A percentile compares a stretch with the other conserved stretches of the same genome.
phyloP scores from a whole-genome alignment of 2,329 filamentous ascomycete species.

The Phialophora chinensis region DNA sequence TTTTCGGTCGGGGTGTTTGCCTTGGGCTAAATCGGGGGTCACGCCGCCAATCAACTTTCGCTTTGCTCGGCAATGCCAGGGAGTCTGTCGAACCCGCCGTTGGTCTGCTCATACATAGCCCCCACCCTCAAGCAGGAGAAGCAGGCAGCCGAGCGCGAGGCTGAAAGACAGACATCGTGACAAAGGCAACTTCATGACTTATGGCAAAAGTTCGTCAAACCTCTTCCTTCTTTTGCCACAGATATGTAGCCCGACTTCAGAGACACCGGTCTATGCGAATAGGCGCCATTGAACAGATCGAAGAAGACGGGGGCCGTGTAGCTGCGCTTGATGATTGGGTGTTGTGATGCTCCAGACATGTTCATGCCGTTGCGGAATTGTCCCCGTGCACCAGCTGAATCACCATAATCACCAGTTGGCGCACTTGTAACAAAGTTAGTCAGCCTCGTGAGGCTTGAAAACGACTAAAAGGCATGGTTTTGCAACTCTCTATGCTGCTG shows the following conservation, averaged over 20 bases:
- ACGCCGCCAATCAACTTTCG: conserved; percentile 3
- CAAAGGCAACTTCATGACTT: neutral
- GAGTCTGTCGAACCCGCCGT: neutral
- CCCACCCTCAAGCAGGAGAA: neutral
- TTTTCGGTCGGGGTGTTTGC: conserved; percentile 6
- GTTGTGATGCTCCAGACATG: neutral
- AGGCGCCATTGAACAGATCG: neutral
- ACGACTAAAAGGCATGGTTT: neutral
- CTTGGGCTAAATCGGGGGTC: conserved; percentile 10
- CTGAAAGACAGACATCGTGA: neutral
- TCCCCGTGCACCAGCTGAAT: neutral
- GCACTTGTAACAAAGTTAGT: conserved; percentile 9
- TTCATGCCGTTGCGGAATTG: conserved; percentile 16
- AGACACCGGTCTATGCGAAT: neutral
- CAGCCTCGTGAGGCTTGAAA: neutral
- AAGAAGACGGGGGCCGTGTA: neutral
- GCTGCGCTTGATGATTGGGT: neutral
- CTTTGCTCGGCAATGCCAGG: conserved; percentile 3
- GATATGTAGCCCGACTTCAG: neutral
- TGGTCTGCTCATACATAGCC: neutral
- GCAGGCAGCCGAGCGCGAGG: neutral
- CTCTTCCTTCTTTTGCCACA: neutral
- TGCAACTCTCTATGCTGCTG: neutral
- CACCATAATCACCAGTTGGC: neutral
- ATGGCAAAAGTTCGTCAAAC: neutral